A percentile compares a stretch with the other conserved stretches of the same genome.
Conservation (phyloP, 2,329 filamentous ascomycete species). For the Paraconiothyrium brasiliense region DNA sequence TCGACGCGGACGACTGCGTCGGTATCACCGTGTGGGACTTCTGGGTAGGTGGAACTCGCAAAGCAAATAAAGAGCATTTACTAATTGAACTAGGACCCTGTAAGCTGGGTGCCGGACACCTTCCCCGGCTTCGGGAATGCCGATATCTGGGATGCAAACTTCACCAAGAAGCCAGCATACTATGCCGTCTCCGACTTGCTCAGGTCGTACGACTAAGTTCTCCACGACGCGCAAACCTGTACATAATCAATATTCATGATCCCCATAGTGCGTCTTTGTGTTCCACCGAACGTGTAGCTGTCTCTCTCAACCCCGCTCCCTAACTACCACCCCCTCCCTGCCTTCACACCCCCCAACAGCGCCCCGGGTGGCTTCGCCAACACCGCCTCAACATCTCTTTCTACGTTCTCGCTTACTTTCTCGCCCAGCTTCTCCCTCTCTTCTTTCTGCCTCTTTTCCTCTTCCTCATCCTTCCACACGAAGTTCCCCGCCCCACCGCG, state of each 20-base stretch:
- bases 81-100: conserved; percentile 35
- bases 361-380: conserved; percentile 53
- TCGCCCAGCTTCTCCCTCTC: conserved; percentile 38
- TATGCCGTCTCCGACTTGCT: conserved; percentile 42
- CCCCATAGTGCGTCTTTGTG: neutral
- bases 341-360: conserved; percentile 47
- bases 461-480: conserved; percentile 51
- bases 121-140: conserved; percentile 51
- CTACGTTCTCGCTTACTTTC: conserved; percentile 49
- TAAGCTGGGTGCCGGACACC: conserved; percentile 49
- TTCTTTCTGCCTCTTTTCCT: conserved; percentile 33
- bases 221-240: neutral
- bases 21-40: conserved; percentile 56
- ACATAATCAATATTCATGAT: neutral
- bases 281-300: neutral
- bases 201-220: conserved; percentile 17
- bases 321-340: conserved; percentile 35
- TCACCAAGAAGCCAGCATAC: conserved; percentile 48
- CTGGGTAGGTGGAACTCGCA: conserved; percentile 20
- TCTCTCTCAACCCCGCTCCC: neutral
- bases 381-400: conserved; percentile 52
- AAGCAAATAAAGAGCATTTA: too few species aligned
- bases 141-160: conserved; percentile 38
- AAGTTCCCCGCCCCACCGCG: conserved; percentile 60
- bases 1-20: conserved; percentile 48